A percentile compares a stretch with the other conserved stretches of the same genome.
Conservation (phyloP, 2,329 filamentous ascomycete genomes). For the Fusarium camptoceras region DNA sequence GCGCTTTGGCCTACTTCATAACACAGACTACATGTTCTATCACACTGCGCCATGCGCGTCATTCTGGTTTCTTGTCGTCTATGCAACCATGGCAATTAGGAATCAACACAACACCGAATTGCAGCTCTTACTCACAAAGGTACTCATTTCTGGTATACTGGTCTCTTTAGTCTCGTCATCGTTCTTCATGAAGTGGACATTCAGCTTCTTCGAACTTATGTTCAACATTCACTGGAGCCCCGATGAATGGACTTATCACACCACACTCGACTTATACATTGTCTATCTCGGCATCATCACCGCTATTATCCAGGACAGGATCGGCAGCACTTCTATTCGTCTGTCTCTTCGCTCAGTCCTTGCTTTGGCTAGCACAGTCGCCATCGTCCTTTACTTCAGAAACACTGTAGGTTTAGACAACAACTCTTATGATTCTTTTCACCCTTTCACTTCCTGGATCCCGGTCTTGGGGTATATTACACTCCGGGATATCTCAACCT, state of each 20-base stretch:
- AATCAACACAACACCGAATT: conserved; percentile 56
- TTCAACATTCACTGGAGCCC: conserved; percentile 62
- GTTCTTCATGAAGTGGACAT: conserved; percentile 28
- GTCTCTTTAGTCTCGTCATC: conserved; percentile 43
- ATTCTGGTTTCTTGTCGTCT: conserved; percentile 72
- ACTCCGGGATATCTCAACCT: conserved; percentile 58
- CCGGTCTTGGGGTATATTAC: conserved; percentile 64
- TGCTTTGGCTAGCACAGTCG: conserved; percentile 48
- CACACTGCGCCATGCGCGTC: conserved; percentile 68
- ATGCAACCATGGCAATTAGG: conserved; percentile 59
- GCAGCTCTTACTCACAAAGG: conserved; percentile 59
- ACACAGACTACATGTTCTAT: conserved; percentile 64
- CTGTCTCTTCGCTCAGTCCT: conserved; percentile 32
- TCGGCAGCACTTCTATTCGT: conserved; percentile 11
- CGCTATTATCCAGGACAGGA: conserved; percentile 40
- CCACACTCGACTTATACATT: conserved; percentile 64
- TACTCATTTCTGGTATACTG: conserved; percentile 56
- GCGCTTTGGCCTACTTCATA: conserved; percentile 65
- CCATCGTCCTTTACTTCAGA: neutral
- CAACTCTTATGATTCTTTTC: conserved; percentile 58
- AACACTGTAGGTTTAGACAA: neutral
- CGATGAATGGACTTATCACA: conserved; percentile 60
- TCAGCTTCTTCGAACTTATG: conserved; percentile 50
- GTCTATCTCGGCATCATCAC: conserved; percentile 67
- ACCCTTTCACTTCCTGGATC: conserved; percentile 65